Percentiles rank a stretch among this genome's conserved stretches.
These are phyloP conservation scores for Solanum megistacrolobum DNA, from an alignment of 257 asterid species.

Conservation along the genomic window DNA sequence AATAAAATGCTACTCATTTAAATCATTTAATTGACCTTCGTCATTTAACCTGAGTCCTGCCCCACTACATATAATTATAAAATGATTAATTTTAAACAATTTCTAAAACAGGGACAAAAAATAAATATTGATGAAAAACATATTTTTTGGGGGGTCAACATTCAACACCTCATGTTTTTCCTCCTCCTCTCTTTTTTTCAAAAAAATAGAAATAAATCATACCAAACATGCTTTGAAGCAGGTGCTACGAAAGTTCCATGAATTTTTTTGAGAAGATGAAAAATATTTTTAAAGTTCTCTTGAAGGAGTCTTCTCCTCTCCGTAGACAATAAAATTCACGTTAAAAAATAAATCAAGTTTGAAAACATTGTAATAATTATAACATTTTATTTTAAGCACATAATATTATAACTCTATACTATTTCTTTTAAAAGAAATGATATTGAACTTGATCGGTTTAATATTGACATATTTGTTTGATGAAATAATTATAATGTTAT, in stretches of 20 bases:
- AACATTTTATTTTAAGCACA: not conserved
- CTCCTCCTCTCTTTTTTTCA: not conserved
- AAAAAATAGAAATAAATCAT: too few species aligned
- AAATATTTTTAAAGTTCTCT: too few species aligned
- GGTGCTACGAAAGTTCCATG: not conserved
- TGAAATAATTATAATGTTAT: not conserved
- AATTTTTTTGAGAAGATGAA: not conserved
- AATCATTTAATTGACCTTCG: not conserved
- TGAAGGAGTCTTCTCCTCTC: too few species aligned
- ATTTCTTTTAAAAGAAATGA: not conserved
- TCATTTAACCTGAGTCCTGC: too few species aligned
- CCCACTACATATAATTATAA: not conserved
- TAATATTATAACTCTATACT: not conserved
- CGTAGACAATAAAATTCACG: too few species aligned
- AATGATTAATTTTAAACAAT: not conserved
- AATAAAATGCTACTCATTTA: not conserved
- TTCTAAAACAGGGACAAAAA: not conserved
- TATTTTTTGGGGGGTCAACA: not conserved
- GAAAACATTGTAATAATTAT: too few species aligned
- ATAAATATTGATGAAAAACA: too few species aligned
- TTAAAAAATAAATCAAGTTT: too few species aligned
- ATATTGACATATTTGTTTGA: too few species aligned
- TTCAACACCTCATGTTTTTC: not conserved
- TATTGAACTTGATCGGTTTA: not conserved
- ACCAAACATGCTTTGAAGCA: not conserved